A percentile compares a stretch with the other conserved stretches of the same genome.
These are phyloP conservation scores for Glarea lozoyensis DNA, from an alignment of 495 filamentous ascomycete genomes.

Conservation along the genomic window DNA sequence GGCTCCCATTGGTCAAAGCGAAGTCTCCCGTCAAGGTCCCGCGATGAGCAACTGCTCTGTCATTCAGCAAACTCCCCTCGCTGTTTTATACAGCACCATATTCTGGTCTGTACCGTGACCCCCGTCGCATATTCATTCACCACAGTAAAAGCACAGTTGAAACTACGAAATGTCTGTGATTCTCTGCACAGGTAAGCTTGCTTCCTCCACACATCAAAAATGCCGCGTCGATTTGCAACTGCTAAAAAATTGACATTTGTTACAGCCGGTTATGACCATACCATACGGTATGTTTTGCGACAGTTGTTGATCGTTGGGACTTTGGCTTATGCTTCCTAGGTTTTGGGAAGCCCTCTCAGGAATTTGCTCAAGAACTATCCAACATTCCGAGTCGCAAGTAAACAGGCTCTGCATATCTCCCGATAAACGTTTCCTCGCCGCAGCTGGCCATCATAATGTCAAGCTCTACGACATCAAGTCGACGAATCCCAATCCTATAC, in stretches of 20 bases:
- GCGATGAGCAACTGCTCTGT: too few relatives aligned
- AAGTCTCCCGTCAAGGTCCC: too few relatives aligned
- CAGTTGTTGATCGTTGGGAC: background rate
- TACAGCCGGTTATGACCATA: conserved; percentile 95
- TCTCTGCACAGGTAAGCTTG: conserved; percentile 18
- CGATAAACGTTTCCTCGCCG: conserved; percentile 92
- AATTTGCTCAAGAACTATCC: conserved; percentile 95
- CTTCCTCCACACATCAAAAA: conserved; percentile 3
- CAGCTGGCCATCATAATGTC: conserved; percentile 87
- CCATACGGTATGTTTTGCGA: conserved; percentile 65
- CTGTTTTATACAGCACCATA: too few relatives aligned
- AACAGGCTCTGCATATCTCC: conserved; percentile 97
- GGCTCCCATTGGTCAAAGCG: too few relatives aligned
- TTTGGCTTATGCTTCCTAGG: conserved; percentile 32
- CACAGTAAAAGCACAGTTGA: too few relatives aligned
- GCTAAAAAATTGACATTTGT: too few relatives aligned
- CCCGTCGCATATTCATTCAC: too few relatives aligned
- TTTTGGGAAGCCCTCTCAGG: conserved; percentile 98
- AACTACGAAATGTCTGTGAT: conserved; percentile 15
- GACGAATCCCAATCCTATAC: conserved; percentile 82
- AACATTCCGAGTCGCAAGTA: conserved; percentile 95
- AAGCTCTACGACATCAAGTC: conserved; percentile 98
- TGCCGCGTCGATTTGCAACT: background rate
- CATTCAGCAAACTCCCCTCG: too few relatives aligned
- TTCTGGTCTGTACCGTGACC: too few relatives aligned